These are phyloP conservation scores for Knufia petricola DNA, from an alignment of 2,329 filamentous ascomycete genomes.

Conservation along the genomic window DNA sequence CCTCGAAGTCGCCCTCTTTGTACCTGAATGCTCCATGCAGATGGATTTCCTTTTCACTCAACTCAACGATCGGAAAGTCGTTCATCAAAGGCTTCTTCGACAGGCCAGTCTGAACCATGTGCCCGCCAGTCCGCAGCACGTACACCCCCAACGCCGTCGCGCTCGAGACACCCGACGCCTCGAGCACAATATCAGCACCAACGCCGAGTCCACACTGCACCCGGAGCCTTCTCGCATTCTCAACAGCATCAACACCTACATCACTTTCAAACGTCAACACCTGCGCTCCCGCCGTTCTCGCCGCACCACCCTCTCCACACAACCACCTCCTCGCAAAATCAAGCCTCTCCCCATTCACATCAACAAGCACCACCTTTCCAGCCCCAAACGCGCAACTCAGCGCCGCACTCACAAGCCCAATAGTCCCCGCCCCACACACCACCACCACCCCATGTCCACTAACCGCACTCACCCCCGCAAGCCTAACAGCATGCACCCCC, in stretches of 20 bases:
- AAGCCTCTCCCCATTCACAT: conserved; percentile 51
- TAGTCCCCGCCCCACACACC: conserved; percentile 36
- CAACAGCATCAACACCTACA: conserved; percentile 14
- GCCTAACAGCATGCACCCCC: conserved; percentile 37
- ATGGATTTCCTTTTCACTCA: conserved; percentile 29
- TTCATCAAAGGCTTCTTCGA: conserved; percentile 27
- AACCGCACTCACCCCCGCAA: conserved; percentile 18
- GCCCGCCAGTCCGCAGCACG: conserved; percentile 26
- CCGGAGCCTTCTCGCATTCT: conserved; percentile 26
- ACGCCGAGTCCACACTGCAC: conserved; percentile 31
- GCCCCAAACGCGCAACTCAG: conserved; percentile 55
- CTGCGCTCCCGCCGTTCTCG: not conserved
- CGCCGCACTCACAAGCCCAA: conserved; percentile 48
- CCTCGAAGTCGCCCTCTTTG: conserved; percentile 27
- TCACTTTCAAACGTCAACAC: conserved; percentile 15
- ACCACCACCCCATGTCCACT: conserved; percentile 27
- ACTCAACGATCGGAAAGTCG: conserved; percentile 29
- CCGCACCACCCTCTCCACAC: not conserved
- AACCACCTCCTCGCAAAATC: conserved; percentile 37
- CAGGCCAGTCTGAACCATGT: conserved; percentile 30
- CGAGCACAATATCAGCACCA: conserved; percentile 33
- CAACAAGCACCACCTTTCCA: conserved; percentile 49
- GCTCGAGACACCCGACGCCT: conserved; percentile 35
- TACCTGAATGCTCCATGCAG: conserved; percentile 29
- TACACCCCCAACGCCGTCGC: conserved; percentile 39